Evolutionary conservation across 83 land plant species (phyloP).

Genomic region (Picea engelmannii): DNA sequence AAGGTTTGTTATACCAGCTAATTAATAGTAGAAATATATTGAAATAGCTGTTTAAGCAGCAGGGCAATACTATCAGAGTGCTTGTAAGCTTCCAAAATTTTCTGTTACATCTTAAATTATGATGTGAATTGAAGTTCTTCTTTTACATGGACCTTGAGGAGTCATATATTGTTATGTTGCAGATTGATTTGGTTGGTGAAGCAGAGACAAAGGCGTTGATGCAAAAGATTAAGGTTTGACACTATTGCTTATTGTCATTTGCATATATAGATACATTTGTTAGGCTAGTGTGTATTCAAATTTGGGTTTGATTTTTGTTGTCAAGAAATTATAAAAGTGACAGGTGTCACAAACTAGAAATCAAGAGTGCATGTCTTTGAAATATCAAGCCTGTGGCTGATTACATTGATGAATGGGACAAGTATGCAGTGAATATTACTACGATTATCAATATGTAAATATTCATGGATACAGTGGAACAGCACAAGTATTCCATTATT

Average conservation of each 20-base stretch:
- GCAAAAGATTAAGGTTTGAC: constrained; percentile 67
- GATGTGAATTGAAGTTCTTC: background rate
- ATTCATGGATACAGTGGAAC: no score
- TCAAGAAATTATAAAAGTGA: background rate
- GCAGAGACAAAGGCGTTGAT: constrained; percentile 49
- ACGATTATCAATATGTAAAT: no score
- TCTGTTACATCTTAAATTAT: background rate
- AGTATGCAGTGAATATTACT: no score
- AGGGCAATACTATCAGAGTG: no score
- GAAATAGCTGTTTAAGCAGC: background rate
- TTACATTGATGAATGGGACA: background rate
- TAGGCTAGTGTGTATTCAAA: background rate
- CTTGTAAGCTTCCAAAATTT: background rate
- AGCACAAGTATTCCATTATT: no score
- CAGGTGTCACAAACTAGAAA: background rate
- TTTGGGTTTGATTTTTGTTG: background rate
- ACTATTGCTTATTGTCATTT: background rate
- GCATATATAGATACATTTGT: background rate
- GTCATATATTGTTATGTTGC: background rate
- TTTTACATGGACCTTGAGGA: background rate
- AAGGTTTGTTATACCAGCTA: constrained; percentile 58
- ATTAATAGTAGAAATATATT: background rate
- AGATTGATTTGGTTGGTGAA: constrained; percentile 94
- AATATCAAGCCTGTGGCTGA: background rate
- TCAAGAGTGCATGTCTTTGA: background rate